phyloP scores from a whole-genome alignment of 345 rosid species.

The Gossypium longicalyx region DNA sequence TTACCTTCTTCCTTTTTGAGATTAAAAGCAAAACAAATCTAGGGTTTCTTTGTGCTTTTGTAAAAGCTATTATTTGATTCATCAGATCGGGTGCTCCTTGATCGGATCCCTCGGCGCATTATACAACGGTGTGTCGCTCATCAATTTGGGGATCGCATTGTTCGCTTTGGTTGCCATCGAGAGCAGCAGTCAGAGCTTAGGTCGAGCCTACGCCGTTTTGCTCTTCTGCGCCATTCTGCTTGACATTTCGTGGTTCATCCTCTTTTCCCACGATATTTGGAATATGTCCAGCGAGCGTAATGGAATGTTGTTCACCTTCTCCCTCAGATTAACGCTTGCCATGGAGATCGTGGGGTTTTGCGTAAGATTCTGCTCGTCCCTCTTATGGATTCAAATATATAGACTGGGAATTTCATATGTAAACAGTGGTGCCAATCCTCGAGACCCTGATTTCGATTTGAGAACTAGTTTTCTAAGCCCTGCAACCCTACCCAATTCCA shows the following conservation, averaged over 20 bases:
- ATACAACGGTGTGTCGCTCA: constrained; percentile 72
- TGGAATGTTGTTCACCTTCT: constrained; percentile 49
- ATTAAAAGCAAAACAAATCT: not conserved
- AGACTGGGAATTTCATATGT: constrained; percentile 60
- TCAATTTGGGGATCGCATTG: constrained; percentile 65
- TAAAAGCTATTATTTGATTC: not conserved
- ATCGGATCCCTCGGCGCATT: constrained; percentile 85
- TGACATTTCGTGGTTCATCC: constrained; percentile 67
- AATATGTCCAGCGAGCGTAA: constrained; percentile 20
- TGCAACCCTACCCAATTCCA: constrained; percentile 25
- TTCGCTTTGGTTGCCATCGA: constrained; percentile 87
- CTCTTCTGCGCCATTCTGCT: constrained; percentile 64
- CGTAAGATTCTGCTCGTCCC: constrained; percentile 68
- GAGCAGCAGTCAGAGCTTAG: constrained; percentile 76
- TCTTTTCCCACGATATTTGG: constrained; percentile 65
- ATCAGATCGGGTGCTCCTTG: constrained; percentile 74
- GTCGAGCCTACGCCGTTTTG: constrained; percentile 74
- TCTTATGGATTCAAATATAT: constrained; percentile 91
- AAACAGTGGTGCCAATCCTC: constrained; percentile 30
- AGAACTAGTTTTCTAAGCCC: constrained; percentile 70
- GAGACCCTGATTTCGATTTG: constrained; percentile 52
- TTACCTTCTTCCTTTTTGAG: not conserved
- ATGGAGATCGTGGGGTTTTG: constrained; percentile 80
- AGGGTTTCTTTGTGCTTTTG: not conserved
- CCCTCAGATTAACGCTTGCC: constrained; percentile 70